A percentile compares a stretch with the other conserved stretches of the same genome.
phyloP scores from a whole-genome alignment of 2,329 filamentous ascomycete species.

The Epicoccum sorghinum region DNA sequence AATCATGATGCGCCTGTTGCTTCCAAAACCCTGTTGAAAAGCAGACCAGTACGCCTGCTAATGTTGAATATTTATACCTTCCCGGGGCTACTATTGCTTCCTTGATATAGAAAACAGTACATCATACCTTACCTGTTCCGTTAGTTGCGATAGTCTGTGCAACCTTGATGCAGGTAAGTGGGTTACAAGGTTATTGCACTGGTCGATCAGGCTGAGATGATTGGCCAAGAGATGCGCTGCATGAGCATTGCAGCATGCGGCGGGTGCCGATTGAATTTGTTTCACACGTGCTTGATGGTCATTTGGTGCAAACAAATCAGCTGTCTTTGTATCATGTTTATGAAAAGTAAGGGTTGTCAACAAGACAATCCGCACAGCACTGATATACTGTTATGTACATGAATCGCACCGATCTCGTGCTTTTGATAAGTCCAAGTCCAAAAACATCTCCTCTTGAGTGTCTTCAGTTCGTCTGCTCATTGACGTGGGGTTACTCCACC shows the following conservation, averaged over 20 bases:
- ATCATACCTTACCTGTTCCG: neutral
- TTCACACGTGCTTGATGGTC: neutral
- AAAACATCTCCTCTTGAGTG: neutral
- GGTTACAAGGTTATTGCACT: constrained; percentile 15
- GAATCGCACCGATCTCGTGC: too few species aligned
- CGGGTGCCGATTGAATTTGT: constrained; percentile 12
- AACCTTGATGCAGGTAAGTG: constrained; percentile 6
- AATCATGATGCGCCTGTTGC: neutral
- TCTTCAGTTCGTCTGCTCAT: neutral
- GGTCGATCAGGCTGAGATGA: constrained; percentile 14
- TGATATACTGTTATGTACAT: too few species aligned
- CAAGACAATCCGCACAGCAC: too few species aligned
- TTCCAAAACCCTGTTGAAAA: neutral
- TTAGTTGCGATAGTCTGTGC: constrained; percentile 6
- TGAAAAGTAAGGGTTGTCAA: too few species aligned
- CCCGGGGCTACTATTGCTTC: neutral
- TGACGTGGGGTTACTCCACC: neutral
- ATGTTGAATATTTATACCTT: neutral
- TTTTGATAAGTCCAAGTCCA: too few species aligned
- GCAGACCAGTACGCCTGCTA: neutral
- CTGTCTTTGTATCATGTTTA: too few species aligned
- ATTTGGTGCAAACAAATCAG: neutral
- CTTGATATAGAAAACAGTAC: neutral
- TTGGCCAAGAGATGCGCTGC: constrained; percentile 26
- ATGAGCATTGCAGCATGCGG: constrained; percentile 15